Base-by-base conservation (phyloP, 257 asterid species). In the Capsicum pubescens region DNA sequence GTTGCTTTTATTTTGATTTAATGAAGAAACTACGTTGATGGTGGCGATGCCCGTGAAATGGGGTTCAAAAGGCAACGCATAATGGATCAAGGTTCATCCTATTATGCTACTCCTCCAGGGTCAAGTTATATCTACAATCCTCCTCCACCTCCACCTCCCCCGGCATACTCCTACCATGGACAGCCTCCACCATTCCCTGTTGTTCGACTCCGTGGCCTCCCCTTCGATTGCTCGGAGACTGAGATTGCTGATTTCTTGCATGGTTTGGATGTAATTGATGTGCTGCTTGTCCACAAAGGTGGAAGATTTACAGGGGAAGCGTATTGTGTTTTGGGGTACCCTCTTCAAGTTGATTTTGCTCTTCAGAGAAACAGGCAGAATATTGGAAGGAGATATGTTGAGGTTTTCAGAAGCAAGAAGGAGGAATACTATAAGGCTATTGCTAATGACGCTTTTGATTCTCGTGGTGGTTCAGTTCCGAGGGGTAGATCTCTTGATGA, bases 201-300 rank as follows among this genome's bases (percentile, higher is more conserved):
- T 68, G 98, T 95, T 60, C 92, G 99, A 17, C 97, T 95, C 81
- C 95, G 99, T 44, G 98, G 99, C 85, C 98, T 95, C n/a, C 99
- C 99, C 15, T 94, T 91, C 81, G 97, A 94, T 82, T 95, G 99
- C 83, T 84, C 97, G 9, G 98, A 94, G 88, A 86, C 90, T 72
- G 97, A 95, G 80, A 89, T 95, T 26, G 90, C 90, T 7, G 99
- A 95, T n/a, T 94, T 95, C 92, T 94, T 96, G 79, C 94, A 85
- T 71, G 95, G 94, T 58, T 87, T 94, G 54, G 99, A 96, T 83
- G 94, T 96, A 46, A 84, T 96, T 83, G 99, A 96, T 60, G 95
- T 94, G 83, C 91, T 96, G 58, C 91, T 96, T 84, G 93, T 93
- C 46, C 98, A 93, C 83, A 92, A 92, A 76, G 91, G 92, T 61